Evolutionary conservation across 495 filamentous ascomycete genomes (phyloP).

Genomic region (Neurospora sp.): DNA sequence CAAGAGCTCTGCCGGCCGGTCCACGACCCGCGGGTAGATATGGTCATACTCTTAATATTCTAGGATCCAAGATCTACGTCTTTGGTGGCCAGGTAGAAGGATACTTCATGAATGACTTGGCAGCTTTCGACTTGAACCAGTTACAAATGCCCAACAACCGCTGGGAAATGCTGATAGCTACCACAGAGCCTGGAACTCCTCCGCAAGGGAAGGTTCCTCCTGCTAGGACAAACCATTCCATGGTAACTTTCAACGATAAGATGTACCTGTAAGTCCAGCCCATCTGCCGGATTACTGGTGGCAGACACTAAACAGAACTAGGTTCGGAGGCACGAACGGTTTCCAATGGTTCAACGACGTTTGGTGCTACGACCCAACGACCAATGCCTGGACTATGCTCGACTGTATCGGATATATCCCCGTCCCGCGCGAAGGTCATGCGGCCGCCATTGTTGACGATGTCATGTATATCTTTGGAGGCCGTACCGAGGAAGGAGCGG

Average conservation of each 20-base stretch:
- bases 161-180: slow-evolving; percentile 84
- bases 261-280: slow-evolving; percentile 68
- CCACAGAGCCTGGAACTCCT: slow-evolving; percentile 57
- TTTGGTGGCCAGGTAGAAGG: slow-evolving; percentile 98
- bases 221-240: slow-evolving; percentile 87
- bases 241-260: slow-evolving; percentile 87
- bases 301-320: slow-evolving; percentile 19
- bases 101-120: slow-evolving; percentile 95
- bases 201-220: slow-evolving; percentile 66
- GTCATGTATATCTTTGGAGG: slow-evolving; percentile 99
- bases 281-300: neutral
- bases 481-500: slow-evolving; percentile 83
- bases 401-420: slow-evolving; percentile 98
- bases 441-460: slow-evolving; percentile 83
- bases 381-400: slow-evolving; percentile 72
- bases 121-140: slow-evolving; percentile 92
- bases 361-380: slow-evolving; percentile 83
- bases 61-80: slow-evolving; percentile 92
- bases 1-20: slow-evolving; percentile 75
- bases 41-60: slow-evolving; percentile 89
- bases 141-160: slow-evolving; percentile 78
- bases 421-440: slow-evolving; percentile 85
- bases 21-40: slow-evolving; percentile 82
- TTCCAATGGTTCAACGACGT: slow-evolving; percentile 97
- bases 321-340: slow-evolving; percentile 94